Base-by-base conservation (phyloP, 805 yeast species). In the Saccharomycopsis malanga region DNA sequence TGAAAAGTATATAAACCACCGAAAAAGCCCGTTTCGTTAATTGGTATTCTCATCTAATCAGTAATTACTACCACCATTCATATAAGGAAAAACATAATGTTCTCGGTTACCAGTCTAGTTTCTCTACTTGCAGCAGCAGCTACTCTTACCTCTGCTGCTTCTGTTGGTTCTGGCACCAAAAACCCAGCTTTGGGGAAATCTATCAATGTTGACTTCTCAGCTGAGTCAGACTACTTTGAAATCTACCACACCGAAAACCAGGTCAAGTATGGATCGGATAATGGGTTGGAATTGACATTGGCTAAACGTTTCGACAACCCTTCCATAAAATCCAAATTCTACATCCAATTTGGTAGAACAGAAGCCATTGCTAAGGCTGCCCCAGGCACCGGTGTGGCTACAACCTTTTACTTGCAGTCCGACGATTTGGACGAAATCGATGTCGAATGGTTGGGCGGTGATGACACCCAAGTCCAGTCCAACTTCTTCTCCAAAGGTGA, bases 291-390 rank as follows among this genome's bases (percentile, higher is more conserved):
- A 34, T 62, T 89, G 56, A 74, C 82, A 1, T 61, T 89, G 35
- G 68, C 73, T 2, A 68, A 80, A 54, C 69, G 82, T 55, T 80
- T 70, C 50, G 93, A 87, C 61, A 83, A 85, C 59, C 96, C 96
- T 3, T 74, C 88, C 4, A 65, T 87, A 46, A 73, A 71, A 55
- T 86, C 95, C 4, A 74, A 81, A 53, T 87, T 83, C 61, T 87
- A 87, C 66, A 76, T 89, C 57, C 85, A 88, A 93, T 89, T 81
- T 63, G 97, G 97, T 49, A 79, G 79, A 54, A 76, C 87, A 25
- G 94, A 85, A 61, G 87, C 79, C 4, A 70, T 69, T 1, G 62
- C 84, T 51, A 73, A 81, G 61, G 84, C 89, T 15, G 89, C 94
- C 3, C 67, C 74, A n/a, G 96, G 96, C 22, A 64, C 63, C 18